Evolutionary conservation across 2,329 filamentous ascomycete genomes (phyloP).

Genomic region (Diaporthe sp.): DNA sequence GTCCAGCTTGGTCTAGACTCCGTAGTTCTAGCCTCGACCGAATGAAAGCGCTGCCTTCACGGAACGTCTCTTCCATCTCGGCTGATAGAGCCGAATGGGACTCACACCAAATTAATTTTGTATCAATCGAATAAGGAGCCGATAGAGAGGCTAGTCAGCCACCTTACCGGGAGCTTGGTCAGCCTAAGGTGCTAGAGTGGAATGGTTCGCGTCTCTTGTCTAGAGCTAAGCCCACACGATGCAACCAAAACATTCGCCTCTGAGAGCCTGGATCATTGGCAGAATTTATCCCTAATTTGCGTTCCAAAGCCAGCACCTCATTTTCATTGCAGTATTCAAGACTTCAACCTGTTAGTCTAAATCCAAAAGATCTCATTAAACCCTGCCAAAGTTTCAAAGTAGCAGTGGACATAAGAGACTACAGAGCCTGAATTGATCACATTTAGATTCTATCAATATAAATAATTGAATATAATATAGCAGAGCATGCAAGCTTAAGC

Average conservation of each 20-base stretch:
- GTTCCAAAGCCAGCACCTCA: not conserved
- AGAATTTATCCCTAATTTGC: not conserved
- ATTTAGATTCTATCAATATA: not conserved
- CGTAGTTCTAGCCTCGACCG: not conserved
- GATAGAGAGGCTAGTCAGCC: constrained; percentile 1
- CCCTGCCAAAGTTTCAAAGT: not conserved
- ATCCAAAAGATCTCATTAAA: not conserved
- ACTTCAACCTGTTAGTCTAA: too few species aligned
- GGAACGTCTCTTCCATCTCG: constrained; percentile 7
- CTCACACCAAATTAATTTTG: not conserved
- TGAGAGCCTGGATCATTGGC: not conserved
- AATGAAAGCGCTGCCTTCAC: not conserved
- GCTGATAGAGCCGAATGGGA: constrained; percentile 20
- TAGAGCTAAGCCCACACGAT: constrained; percentile 13
- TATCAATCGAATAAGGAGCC: not conserved
- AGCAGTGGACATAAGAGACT: not conserved
- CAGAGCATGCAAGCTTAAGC: too few species aligned
- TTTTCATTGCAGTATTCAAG: not conserved
- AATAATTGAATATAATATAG: not conserved
- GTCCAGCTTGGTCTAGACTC: not conserved
- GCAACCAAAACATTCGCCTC: not conserved
- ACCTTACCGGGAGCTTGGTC: constrained; percentile 12
- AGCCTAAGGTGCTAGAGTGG: not conserved
- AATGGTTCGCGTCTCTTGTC: constrained; percentile 6
- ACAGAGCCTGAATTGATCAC: not conserved